Evolutionary conservation across 2,329 filamentous ascomycete genomes (phyloP).

Genomic region (Neofusicoccum sp.): DNA sequence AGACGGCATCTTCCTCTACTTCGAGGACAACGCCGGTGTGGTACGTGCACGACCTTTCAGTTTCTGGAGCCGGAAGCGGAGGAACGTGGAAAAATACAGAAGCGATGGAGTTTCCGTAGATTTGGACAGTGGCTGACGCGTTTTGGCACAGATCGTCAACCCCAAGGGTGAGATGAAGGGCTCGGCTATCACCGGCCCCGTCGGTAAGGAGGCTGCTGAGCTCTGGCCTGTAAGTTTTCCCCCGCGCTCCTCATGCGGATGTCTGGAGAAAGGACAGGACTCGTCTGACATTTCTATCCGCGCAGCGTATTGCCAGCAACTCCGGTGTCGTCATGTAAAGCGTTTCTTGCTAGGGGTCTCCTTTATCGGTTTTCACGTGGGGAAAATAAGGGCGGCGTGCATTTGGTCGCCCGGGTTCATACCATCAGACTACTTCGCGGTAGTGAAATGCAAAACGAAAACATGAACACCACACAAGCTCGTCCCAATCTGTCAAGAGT

Average conservation of each 20-base stretch:
- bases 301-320: conserved; percentile 97
- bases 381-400: conserved; percentile 18
- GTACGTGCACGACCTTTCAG: conserved; percentile 55
- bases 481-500: background rate
- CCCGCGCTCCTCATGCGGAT: background rate
- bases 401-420: conserved; percentile 20
- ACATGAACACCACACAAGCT: conserved; percentile 16
- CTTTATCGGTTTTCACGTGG: conserved; percentile 19
- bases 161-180: conserved; percentile 99
- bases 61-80: background rate
- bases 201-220: conserved; percentile 99
- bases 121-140: conserved; percentile 21
- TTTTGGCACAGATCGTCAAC: conserved; percentile 80
- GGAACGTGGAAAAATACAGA: background rate
- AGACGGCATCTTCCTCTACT: conserved; percentile 99
- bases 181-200: conserved; percentile 96
- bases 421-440: conserved; percentile 15
- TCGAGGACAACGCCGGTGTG: conserved; percentile 99
- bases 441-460: conserved; percentile 18
- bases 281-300: conserved; percentile 30
- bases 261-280: background rate
- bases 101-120: background rate
- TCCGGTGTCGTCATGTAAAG: conserved; percentile 99
- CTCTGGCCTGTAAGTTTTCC: conserved; percentile 83
- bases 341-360: conserved; percentile 16